Evolutionary conservation across 208 protist species (phyloP), one percentile per base, ranked within the genome.

Genomic region (Trypanosoma cruzi): DNA sequence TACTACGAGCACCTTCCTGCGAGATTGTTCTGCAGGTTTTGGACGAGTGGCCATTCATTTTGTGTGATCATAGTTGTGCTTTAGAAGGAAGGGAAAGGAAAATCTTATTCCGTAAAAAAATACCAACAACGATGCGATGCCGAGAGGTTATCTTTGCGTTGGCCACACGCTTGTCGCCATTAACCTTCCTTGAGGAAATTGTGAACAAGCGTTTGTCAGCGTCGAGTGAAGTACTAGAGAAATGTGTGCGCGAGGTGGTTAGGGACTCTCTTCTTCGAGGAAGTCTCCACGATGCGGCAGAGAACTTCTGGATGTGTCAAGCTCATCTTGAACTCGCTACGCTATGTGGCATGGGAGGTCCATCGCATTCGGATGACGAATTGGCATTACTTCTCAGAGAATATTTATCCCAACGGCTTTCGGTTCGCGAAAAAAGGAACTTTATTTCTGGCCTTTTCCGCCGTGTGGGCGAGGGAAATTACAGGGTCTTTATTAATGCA

Each of bases 91-190:
- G n/a, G n/a, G n/a, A n/a, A n/a, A n/a, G n/a, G n/a, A n/a, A n/a
- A n/a, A n/a, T n/a, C n/a, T n/a, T n/a, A n/a, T n/a, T n/a, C n/a
- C n/a, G n/a, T n/a, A n/a, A n/a, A 44, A 44, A 16, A 16, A 13
- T 44, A 16, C 13, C 37, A 44, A 44, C 8, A 44, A 44, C 13
- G 37, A 5, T 73, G 40, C 50, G 16, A 31, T 73, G 46, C 36
- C 59, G 58, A 40, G 68, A 73, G 29, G 59, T 73, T 52, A 28
- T 73, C 14, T 42, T 36, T 40, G 68, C 59, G 2, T 62, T 73
- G 26, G 40, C 59, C 8, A 52, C 16, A 22, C 56, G 68, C 16
- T 40, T 73, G n/a, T 4, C 59, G 31, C 68, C 68, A 37, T 14
- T 4, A 18, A 7, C 52, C 16, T 64, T 73, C 40, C 48, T 48